Evolutionary conservation across 23 red algal genomes (phyloP).

Genomic region (Gracilariopsis chorda): DNA sequence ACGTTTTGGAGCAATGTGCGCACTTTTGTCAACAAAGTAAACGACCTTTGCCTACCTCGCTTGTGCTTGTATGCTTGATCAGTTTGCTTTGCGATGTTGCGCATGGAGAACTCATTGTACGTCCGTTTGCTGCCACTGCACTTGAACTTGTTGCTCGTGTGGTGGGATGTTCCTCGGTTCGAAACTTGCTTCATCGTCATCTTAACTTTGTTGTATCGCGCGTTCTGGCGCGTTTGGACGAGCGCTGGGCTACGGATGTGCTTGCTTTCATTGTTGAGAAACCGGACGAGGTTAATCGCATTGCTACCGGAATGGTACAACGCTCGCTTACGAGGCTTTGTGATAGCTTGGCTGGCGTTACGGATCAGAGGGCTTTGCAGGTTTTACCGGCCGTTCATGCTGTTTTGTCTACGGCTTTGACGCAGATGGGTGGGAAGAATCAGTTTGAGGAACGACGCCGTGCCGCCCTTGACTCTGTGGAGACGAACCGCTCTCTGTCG

Average conservation of each 20-base stretch:
- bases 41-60: not conserved
- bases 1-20: not conserved
- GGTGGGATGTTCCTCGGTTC: not conserved
- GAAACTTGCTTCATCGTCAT: slow-evolving; percentile 33
- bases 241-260: slow-evolving; percentile 33
- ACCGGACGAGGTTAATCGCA: slow-evolving; percentile 18
- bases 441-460: not conserved
- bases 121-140: not conserved
- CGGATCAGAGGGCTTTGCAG: slow-evolving; percentile 16
- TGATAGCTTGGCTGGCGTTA: slow-evolving; percentile 49
- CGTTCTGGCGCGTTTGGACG: not conserved
- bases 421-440: not conserved
- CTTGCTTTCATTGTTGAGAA: slow-evolving; percentile 35
- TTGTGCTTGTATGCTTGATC: slow-evolving; percentile 30
- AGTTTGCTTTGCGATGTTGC: slow-evolving; percentile 31
- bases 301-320: slow-evolving; percentile 27
- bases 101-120: slow-evolving; percentile 36
- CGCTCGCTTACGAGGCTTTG: slow-evolving; percentile 4
- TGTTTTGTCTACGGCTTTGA: slow-evolving; percentile 33
- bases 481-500: not conserved
- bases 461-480: not conserved
- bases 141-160: not conserved
- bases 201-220: slow-evolving; percentile 50
- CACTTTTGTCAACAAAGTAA: not conserved
- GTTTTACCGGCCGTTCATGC: slow-evolving; percentile 10